phyloP scores from a whole-genome alignment of 1,284 basidiomycete genomes.

The Heterobasidion parviporum region DNA sequence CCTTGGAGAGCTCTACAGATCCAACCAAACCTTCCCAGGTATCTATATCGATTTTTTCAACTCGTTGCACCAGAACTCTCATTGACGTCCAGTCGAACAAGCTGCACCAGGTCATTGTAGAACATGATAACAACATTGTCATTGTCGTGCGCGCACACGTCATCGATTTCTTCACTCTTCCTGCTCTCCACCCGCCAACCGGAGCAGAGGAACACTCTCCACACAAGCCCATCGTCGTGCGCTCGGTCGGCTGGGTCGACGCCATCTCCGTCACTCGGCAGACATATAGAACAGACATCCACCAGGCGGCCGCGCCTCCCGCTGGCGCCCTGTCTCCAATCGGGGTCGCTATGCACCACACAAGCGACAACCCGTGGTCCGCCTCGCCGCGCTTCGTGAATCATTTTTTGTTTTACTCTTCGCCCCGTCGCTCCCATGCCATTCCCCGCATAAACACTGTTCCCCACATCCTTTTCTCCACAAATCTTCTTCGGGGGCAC shows the following conservation, averaged over 20 bases:
- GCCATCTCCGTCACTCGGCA: neutral
- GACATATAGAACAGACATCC: neutral
- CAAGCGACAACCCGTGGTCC: neutral
- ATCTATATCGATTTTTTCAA: neutral
- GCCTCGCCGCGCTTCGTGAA: neutral
- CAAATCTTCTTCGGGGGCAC: neutral
- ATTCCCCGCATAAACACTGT: neutral
- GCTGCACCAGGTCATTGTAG: neutral
- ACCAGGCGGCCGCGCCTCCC: neutral
- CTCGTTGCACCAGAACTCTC: neutral
- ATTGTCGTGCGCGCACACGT: neutral
- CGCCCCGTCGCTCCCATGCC: neutral
- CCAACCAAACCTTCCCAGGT: neutral
- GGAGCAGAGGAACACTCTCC: neutral
- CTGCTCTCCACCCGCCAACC: neutral
- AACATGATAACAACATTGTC: neutral
- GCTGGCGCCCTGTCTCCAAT: neutral
- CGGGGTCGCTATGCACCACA: neutral
- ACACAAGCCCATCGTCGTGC: neutral
- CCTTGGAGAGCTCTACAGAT: neutral
- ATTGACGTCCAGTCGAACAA: neutral
- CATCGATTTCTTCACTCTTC: neutral
- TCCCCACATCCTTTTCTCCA: neutral
- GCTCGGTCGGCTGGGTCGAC: neutral
- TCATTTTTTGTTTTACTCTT: neutral